Evolutionary conservation across 768 basidiomycete genomes (phyloP).

Genomic region (Kwoniella botswanensis): DNA sequence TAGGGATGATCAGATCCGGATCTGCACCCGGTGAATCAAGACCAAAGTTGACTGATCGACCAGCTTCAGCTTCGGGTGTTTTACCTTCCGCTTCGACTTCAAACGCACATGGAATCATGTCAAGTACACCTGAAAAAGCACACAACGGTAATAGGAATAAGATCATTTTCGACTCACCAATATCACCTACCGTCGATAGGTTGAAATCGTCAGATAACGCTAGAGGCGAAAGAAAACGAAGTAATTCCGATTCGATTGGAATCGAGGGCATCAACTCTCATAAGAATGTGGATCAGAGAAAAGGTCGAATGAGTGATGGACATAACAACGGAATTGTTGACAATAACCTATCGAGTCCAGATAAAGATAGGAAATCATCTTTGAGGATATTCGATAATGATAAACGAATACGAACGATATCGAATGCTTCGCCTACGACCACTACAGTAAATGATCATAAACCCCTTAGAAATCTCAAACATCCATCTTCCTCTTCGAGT

Average conservation of each 20-base stretch:
- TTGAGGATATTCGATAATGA: constrained; percentile 16
- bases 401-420: constrained; percentile 6
- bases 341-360: constrained; percentile 2
- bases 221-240: not conserved
- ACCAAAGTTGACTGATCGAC: not conserved
- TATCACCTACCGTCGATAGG: constrained; percentile 18
- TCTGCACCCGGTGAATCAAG: constrained; percentile 6
- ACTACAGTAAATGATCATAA: not conserved
- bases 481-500: constrained; percentile 4
- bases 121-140: not conserved
- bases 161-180: constrained; percentile 12
- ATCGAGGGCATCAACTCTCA: not conserved
- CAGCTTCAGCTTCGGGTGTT: constrained; percentile 3
- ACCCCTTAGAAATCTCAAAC: not conserved
- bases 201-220: not conserved
- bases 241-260: constrained; percentile 13
- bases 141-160: not conserved
- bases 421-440: constrained; percentile 1
- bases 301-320: constrained; percentile 23
- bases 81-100: not conserved
- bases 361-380: constrained; percentile 1
- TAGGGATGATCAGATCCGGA: constrained; percentile 11
- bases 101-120: not conserved
- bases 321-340: not conserved
- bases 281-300: constrained; percentile 1